These are phyloP conservation scores for Aspergillus transmontanensis DNA, from an alignment of 2,329 filamentous ascomycete species.

Conservation along the genomic window DNA sequence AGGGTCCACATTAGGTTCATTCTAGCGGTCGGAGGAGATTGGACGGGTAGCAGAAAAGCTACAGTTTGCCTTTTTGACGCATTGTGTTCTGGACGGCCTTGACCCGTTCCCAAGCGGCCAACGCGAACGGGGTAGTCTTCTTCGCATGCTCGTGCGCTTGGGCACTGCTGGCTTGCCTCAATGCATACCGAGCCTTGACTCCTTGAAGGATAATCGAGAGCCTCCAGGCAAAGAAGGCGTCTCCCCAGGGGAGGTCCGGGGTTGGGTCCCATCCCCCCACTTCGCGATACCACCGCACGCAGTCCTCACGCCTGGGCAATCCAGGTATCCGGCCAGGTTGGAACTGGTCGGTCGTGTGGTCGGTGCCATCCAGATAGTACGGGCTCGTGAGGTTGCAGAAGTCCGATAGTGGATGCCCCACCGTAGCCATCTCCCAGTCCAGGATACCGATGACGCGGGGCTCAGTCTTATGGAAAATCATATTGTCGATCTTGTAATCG, in stretches of 20 bases:
- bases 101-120: constrained; percentile 77
- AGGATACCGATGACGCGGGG: constrained; percentile 87
- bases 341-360: constrained; percentile 54
- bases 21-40: neutral
- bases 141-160: constrained; percentile 73
- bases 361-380: constrained; percentile 38
- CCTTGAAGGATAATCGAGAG: constrained; percentile 74
- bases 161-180: constrained; percentile 84
- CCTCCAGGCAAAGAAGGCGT: constrained; percentile 64
- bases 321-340: constrained; percentile 66
- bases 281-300: constrained; percentile 67
- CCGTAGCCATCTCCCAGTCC: constrained; percentile 98
- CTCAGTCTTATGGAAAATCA: constrained; percentile 87
- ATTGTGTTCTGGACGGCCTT: constrained; percentile 48
- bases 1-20: constrained; percentile 3
- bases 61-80: constrained; percentile 47
- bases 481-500: constrained; percentile 93
- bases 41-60: constrained; percentile 21
- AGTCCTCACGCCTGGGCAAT: constrained; percentile 61
- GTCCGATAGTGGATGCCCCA: constrained; percentile 94
- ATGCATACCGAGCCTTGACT: constrained; percentile 84
- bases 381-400: constrained; percentile 71
- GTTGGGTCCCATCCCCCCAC: constrained; percentile 71
- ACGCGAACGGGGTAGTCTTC: constrained; percentile 71
- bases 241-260: constrained; percentile 62